Conservation (phyloP, 805 yeast species). For the Torulaspora indica region DNA sequence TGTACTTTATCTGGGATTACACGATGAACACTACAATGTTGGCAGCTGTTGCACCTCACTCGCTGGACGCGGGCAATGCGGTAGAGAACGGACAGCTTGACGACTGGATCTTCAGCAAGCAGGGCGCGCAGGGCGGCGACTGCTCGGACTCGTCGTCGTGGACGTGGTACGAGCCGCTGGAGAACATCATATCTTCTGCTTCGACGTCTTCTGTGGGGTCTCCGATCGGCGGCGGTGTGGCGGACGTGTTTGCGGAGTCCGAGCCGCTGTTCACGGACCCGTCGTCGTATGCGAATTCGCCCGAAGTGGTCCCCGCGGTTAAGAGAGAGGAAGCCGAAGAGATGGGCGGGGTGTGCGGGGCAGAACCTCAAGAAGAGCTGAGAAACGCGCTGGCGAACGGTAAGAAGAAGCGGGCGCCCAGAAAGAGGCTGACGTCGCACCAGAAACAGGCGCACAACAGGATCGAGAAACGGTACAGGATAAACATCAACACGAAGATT, state of each 20-base stretch:
- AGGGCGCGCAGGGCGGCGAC: slow-evolving; percentile 2
- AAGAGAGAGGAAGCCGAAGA: slow-evolving; percentile 9
- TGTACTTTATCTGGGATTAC: too few species aligned
- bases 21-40: slow-evolving; percentile 6
- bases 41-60: slow-evolving; percentile 7
- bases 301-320: slow-evolving; percentile 3
- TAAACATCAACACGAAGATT: slow-evolving; percentile 66
- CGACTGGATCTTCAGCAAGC: slow-evolving; percentile 19
- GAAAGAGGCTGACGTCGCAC: slow-evolving; percentile 51
- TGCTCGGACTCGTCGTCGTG: slow-evolving; percentile 13
- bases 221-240: slow-evolving; percentile 17
- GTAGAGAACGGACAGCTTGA: slow-evolving; percentile 9
- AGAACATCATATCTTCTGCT: slow-evolving; percentile 26
- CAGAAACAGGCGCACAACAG: slow-evolving; percentile 71
- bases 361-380: slow-evolving; percentile 3
- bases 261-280: slow-evolving; percentile 12
- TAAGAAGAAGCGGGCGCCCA: slow-evolving; percentile 45
- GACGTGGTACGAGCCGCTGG: slow-evolving; percentile 31
- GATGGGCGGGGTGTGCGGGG: neutral
- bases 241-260: slow-evolving; percentile 5
- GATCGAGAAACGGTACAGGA: slow-evolving; percentile 66
- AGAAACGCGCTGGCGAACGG: neutral
- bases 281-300: slow-evolving; percentile 13
- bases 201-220: slow-evolving; percentile 25
- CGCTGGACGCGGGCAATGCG: neutral